These are phyloP conservation scores for Taiozyma sp. DNA, from an alignment of 1,139 yeast species.

Conservation along the genomic window DNA sequence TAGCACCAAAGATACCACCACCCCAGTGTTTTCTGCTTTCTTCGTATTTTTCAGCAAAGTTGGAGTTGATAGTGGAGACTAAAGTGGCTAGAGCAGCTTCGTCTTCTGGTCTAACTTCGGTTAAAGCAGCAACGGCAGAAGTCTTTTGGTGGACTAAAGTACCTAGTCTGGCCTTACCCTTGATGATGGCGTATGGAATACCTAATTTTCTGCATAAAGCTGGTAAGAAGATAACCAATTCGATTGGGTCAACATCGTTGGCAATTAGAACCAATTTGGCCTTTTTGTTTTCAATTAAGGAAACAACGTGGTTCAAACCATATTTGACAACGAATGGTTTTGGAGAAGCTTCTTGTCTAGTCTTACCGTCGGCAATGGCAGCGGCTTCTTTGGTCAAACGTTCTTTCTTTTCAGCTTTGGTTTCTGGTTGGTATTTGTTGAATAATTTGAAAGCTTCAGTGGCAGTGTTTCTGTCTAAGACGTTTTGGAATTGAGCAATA, in stretches of 20 bases:
- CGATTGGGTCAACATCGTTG: conserved; percentile 98
- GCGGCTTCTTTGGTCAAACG: conserved; percentile 98
- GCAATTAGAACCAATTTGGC: conserved; percentile 96
- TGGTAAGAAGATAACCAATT: conserved; percentile 93
- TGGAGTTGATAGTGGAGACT: conserved; percentile 86
- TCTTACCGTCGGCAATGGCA: conserved; percentile 96
- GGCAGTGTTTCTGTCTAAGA: conserved; percentile 98
- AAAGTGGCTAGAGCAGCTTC: conserved; percentile 90
- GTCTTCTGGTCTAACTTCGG: conserved; percentile 90
- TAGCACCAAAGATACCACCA: conserved; percentile 97
- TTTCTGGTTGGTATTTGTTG: conserved; percentile 99
- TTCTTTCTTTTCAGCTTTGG: conserved; percentile 95
- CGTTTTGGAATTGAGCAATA: conserved; percentile 90
- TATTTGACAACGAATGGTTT: conserved; percentile 95
- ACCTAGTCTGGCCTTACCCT: conserved; percentile 98
- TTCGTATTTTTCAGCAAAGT: conserved; percentile 91
- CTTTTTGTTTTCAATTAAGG: conserved; percentile 96
- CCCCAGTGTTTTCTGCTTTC: conserved; percentile 99
- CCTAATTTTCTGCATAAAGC: conserved; percentile 90
- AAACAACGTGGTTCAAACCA: conserved; percentile 98
- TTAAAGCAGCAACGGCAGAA: conserved; percentile 92
- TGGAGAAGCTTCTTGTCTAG: conserved; percentile 91
- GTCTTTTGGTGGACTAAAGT: conserved; percentile 96
- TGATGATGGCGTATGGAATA: conserved; percentile 94
- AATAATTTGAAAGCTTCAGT: conserved; percentile 93